Evolutionary conservation across 2,329 filamentous ascomycete species (phyloP), one percentile per base, ranked within the genome.

Genomic region (Claviceps spartinae): DNA sequence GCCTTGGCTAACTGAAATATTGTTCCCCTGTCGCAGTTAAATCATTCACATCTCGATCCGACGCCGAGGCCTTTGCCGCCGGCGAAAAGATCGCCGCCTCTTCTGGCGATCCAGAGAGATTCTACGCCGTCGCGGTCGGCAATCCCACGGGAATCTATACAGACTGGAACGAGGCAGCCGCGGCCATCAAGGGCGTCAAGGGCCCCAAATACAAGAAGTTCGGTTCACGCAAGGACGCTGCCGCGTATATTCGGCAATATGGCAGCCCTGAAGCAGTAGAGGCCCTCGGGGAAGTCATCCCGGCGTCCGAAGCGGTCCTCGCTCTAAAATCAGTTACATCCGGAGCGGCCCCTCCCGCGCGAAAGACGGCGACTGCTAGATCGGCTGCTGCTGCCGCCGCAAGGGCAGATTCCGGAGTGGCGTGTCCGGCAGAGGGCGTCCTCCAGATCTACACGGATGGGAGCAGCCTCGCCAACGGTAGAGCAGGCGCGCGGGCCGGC

Each of bases 41-140:
- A 70, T 88, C 85, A 1, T 96, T 95, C 63, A 69, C 75, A 9
- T 81, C 77, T 0, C 72, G 76, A 54, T 77, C 82, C 56, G 88
- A 95, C 54, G 91, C 91, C n/a, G 78, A 86, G 60, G 81, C 79
- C 2, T 96, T 87, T 63, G 74, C 88, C 26, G 79, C 76, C 1
- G 86, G 86, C 47, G 76, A 75, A 57, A 61, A 65, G 26, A 61
- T 65, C 5, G 62, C 67, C 16, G 61, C 68, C 20, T 61, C 69
- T 22, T 65, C 70, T 42, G 60, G 69, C 47, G 65, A 71, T 54
- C 69, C 73, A 46, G 62, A 70, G 48, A 72, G 70, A 48, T 83
- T 75, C 64, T 83, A 83, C 60, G 81, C 74, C 3, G 78, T 84
- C 5, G 81, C 79, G 1, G 69, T 78, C 5, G 81, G 80, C n/a